These are phyloP conservation scores for Glonium stellatum DNA, from an alignment of 495 filamentous ascomycete genomes.

Conservation along the genomic window DNA sequence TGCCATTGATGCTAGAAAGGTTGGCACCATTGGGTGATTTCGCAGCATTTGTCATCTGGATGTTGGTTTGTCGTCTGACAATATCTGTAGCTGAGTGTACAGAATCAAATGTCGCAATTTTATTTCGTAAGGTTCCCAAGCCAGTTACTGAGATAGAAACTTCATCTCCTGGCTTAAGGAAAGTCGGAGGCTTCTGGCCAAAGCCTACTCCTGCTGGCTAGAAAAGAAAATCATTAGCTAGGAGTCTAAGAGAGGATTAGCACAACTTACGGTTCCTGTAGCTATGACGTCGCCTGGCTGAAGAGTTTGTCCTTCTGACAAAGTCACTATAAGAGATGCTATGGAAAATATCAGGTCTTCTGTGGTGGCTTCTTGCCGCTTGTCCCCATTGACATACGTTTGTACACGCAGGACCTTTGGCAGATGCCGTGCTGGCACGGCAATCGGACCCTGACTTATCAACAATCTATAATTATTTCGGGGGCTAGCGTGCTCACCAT, in stretches of 20 bases:
- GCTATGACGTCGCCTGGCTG: constrained; percentile 43
- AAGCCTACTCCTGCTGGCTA: constrained; percentile 49
- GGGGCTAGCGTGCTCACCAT: constrained; percentile 34
- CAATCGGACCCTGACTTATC: constrained; percentile 42
- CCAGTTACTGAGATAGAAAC: constrained; percentile 40
- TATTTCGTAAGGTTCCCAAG: constrained; percentile 43
- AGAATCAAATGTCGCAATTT: constrained; percentile 32
- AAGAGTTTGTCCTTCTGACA: constrained; percentile 43
- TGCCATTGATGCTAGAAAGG: constrained; percentile 41
- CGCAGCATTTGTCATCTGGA: constrained; percentile 28
- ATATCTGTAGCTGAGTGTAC: constrained; percentile 25
- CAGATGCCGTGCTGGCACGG: constrained; percentile 42
- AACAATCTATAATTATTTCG: background rate
- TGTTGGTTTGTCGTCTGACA: background rate
- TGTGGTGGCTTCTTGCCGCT: constrained; percentile 39
- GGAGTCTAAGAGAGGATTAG: background rate
- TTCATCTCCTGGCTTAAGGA: constrained; percentile 42
- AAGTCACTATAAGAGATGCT: constrained; percentile 37
- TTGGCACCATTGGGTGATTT: constrained; percentile 31
- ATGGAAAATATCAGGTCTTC: constrained; percentile 45
- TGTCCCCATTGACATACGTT: constrained; percentile 43
- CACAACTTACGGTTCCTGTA: constrained; percentile 37
- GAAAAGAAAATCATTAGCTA: background rate
- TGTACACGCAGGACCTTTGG: constrained; percentile 39
- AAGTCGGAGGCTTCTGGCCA: constrained; percentile 42